Percentiles rank a stretch among this genome's conserved stretches.
Evolutionary conservation across 2,329 filamentous ascomycete species (phyloP).

Genomic region (Aspergillus spinulosporus): DNA sequence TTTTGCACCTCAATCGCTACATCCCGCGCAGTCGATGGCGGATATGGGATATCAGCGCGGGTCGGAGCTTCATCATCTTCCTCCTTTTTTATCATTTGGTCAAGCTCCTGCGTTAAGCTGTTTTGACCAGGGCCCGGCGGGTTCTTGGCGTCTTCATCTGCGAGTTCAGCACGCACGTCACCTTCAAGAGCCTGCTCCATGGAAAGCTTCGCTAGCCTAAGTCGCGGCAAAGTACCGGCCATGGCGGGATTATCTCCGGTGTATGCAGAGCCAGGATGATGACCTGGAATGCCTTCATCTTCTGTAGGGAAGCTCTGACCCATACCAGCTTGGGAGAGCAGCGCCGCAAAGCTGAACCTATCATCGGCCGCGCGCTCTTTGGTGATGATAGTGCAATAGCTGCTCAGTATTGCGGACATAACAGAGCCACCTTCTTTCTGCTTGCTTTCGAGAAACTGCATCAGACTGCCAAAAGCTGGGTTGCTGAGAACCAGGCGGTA

Average conservation of each 20-base stretch:
- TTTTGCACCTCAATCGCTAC: slow-evolving; percentile 93
- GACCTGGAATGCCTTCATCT: slow-evolving; percentile 69
- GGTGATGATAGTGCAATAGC: slow-evolving; percentile 59
- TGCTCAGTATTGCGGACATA: slow-evolving; percentile 70
- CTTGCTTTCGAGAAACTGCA: slow-evolving; percentile 88
- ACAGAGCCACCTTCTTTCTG: slow-evolving; percentile 75
- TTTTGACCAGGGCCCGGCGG: slow-evolving; percentile 69
- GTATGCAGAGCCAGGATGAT: slow-evolving; percentile 64
- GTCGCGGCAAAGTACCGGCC: slow-evolving; percentile 57
- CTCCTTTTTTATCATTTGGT: slow-evolving; percentile 83
- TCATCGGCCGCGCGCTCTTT: slow-evolving; percentile 61
- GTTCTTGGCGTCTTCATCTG: slow-evolving; percentile 77
- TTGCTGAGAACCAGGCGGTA: slow-evolving; percentile 86
- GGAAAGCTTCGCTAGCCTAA: slow-evolving; percentile 78
- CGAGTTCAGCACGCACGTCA: slow-evolving; percentile 83
- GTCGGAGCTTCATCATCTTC: slow-evolving; percentile 81
- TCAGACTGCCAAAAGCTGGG: slow-evolving; percentile 76
- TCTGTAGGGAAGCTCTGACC: slow-evolving; percentile 61
- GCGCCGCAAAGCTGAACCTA: slow-evolving; percentile 59
- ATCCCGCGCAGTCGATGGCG: slow-evolving; percentile 83
- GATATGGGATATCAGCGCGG: slow-evolving; percentile 77
- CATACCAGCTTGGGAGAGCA: slow-evolving; percentile 57
- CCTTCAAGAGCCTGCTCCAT: slow-evolving; percentile 80
- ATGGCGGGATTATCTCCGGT: slow-evolving; percentile 58
- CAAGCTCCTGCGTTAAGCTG: slow-evolving; percentile 83